These are phyloP conservation scores for Achaetomium macrosporum DNA, from an alignment of 2,329 filamentous ascomycete species.

Conservation along the genomic window DNA sequence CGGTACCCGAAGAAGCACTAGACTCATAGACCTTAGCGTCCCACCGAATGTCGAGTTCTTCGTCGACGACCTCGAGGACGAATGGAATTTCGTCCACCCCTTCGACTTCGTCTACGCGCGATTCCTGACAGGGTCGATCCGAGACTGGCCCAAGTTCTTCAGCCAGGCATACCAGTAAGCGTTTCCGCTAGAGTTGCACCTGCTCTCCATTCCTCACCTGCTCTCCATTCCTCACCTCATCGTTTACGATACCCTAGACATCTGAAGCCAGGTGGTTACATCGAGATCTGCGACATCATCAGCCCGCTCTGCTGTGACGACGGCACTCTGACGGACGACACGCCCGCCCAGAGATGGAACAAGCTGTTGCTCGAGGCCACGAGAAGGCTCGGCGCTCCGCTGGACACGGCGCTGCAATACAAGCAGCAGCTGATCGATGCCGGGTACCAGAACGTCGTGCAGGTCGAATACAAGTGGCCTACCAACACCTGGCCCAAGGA, in stretches of 20 bases:
- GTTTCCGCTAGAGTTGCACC: not conserved
- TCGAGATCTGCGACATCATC: constrained; percentile 7
- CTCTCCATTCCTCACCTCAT: not conserved
- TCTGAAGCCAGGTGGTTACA: constrained; percentile 8
- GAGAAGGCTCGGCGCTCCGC: constrained; percentile 3
- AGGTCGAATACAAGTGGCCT: constrained; percentile 41
- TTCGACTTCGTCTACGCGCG: constrained; percentile 30
- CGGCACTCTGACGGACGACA: constrained; percentile 23
- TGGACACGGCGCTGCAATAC: constrained; percentile 26
- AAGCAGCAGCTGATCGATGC: constrained; percentile 38
- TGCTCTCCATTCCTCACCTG: constrained; percentile 28
- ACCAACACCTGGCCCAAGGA: constrained; percentile 44
- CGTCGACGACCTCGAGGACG: constrained; percentile 28
- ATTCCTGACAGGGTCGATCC: constrained; percentile 25
- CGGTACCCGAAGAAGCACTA: no score
- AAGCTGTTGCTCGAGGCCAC: constrained; percentile 6
- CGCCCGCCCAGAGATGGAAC: constrained; percentile 15
- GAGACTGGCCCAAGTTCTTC: constrained; percentile 24
- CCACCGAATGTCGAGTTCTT: constrained; percentile 21
- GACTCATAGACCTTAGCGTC: constrained; percentile 20
- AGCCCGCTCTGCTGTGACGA: constrained; percentile 31
- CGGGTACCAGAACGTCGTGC: constrained; percentile 45
- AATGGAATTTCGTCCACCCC: constrained; percentile 24
- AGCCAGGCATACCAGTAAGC: constrained; percentile 19
- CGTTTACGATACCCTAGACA: constrained; percentile 31